Evolutionary conservation across 2,329 filamentous ascomycete species (phyloP).

Genomic region (Clarireedia paspali): DNA sequence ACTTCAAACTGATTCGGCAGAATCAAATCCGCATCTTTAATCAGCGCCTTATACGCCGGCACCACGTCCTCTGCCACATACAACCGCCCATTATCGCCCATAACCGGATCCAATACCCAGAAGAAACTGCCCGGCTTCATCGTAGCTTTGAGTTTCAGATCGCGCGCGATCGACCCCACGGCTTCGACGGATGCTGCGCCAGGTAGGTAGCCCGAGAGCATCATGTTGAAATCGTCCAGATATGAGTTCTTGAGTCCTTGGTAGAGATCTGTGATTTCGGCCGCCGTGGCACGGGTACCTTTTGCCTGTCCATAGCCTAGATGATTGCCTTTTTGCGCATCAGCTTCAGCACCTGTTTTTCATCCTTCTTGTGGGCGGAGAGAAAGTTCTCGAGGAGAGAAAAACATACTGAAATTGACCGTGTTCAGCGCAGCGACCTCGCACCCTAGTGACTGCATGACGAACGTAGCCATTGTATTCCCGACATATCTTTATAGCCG

Average conservation of each 20-base stretch:
- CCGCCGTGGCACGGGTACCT: slow-evolving; percentile 71
- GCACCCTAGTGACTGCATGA: slow-evolving; percentile 87
- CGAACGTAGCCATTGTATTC: slow-evolving; percentile 94
- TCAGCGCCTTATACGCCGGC: slow-evolving; percentile 75
- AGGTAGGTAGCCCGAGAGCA: slow-evolving; percentile 91
- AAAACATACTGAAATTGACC: slow-evolving; percentile 81
- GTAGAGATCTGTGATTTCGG: slow-evolving; percentile 80
- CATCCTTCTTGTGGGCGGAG: background rate
- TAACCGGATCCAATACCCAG: slow-evolving; percentile 96
- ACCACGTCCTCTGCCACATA: slow-evolving; percentile 91
- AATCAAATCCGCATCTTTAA: slow-evolving; percentile 81
- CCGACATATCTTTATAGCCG: slow-evolving; percentile 70
- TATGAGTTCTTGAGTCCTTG: slow-evolving; percentile 74
- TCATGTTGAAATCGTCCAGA: slow-evolving; percentile 84
- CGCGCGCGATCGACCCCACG: slow-evolving; percentile 75
- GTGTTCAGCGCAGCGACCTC: slow-evolving; percentile 94
- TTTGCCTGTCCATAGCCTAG: slow-evolving; percentile 86
- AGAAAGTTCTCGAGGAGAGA: background rate
- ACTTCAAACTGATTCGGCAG: slow-evolving; percentile 96
- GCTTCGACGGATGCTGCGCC: slow-evolving; percentile 77
- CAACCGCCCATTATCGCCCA: slow-evolving; percentile 89
- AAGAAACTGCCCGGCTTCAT: slow-evolving; percentile 72
- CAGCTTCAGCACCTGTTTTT: background rate
- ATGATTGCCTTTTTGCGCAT: slow-evolving; percentile 66
- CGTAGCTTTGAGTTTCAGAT: slow-evolving; percentile 61